These are phyloP conservation scores for Adansonia grandidieri DNA, from an alignment of 441 rosid genomes.

Conservation along the genomic window DNA sequence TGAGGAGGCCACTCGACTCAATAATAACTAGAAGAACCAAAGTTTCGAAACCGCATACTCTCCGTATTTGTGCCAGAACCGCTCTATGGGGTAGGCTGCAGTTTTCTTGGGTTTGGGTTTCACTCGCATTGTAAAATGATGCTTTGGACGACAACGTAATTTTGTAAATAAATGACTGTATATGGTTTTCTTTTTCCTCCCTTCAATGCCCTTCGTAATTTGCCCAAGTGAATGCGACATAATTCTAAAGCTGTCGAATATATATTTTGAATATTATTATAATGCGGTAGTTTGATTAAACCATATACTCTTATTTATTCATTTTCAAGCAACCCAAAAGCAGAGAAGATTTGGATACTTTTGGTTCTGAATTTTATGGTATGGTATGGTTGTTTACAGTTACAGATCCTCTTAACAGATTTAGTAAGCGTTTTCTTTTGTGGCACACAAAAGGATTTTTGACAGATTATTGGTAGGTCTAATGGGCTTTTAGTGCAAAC, in stretches of 20 bases:
- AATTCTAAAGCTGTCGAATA: constrained; percentile 23
- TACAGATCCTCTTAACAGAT: neutral
- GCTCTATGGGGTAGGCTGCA: neutral
- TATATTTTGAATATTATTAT: constrained; percentile 20
- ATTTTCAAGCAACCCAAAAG: neutral
- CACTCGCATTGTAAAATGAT: constrained; percentile 26
- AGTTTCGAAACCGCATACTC: neutral
- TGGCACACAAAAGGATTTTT: neutral
- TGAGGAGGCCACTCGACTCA: neutral
- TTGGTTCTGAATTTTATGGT: neutral
- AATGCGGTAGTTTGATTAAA: constrained; percentile 22
- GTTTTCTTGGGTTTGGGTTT: constrained; percentile 16
- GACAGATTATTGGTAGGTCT: neutral
- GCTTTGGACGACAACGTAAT: constrained; percentile 29
- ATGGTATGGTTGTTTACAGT: neutral
- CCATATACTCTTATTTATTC: neutral
- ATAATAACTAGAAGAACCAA: constrained; percentile 28
- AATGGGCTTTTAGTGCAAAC: neutral
- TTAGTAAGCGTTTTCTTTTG: neutral
- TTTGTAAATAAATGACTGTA: constrained; percentile 55
- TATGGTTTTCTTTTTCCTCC: constrained; percentile 32
- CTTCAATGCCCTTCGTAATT: constrained; percentile 26
- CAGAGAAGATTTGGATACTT: neutral
- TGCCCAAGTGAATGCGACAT: constrained; percentile 30
- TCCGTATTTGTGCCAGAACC: constrained; percentile 6